Evolutionary conservation across 2,329 filamentous ascomycete genomes (phyloP).

Genomic region (Arthrobotrys megalospora): DNA sequence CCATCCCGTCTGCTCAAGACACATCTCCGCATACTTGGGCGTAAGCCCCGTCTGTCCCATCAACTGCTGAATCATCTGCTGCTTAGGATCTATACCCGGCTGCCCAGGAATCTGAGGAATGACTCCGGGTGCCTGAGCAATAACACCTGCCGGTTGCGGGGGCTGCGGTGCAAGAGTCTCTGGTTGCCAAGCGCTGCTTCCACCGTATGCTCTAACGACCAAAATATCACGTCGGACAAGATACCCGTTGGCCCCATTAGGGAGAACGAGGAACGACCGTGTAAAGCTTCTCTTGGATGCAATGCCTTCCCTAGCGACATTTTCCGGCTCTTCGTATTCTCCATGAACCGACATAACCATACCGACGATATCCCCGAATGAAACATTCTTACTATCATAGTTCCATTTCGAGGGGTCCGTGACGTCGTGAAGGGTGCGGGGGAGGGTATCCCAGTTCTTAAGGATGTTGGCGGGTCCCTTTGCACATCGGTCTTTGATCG

Average conservation of each 20-base stretch:
- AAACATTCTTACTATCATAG: constrained; percentile 83
- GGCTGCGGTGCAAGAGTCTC: constrained; percentile 65
- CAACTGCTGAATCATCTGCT: constrained; percentile 81
- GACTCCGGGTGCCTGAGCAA: constrained; percentile 24
- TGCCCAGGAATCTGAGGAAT: constrained; percentile 63
- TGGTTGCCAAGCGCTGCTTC: constrained; percentile 71
- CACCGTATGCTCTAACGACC: constrained; percentile 78
- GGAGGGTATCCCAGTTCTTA: constrained; percentile 79
- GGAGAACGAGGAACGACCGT: constrained; percentile 83
- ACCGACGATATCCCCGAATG: constrained; percentile 83
- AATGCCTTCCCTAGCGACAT: constrained; percentile 69
- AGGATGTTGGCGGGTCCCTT: constrained; percentile 77
- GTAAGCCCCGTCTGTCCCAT: constrained; percentile 85
- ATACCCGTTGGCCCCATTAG: constrained; percentile 78
- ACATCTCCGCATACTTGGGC: constrained; percentile 82
- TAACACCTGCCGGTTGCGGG: constrained; percentile 45
- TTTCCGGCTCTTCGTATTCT: constrained; percentile 83
- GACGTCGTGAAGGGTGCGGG: constrained; percentile 81
- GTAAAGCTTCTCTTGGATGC: constrained; percentile 83
- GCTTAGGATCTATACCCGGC: constrained; percentile 72
- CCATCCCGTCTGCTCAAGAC: constrained; percentile 84
- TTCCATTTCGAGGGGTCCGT: constrained; percentile 80
- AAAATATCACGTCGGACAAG: constrained; percentile 86
- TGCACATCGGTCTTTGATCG: constrained; percentile 77
- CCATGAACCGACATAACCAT: constrained; percentile 85